Conservation (phyloP, 805 yeast species). For the Ogataea chonburiensis region DNA sequence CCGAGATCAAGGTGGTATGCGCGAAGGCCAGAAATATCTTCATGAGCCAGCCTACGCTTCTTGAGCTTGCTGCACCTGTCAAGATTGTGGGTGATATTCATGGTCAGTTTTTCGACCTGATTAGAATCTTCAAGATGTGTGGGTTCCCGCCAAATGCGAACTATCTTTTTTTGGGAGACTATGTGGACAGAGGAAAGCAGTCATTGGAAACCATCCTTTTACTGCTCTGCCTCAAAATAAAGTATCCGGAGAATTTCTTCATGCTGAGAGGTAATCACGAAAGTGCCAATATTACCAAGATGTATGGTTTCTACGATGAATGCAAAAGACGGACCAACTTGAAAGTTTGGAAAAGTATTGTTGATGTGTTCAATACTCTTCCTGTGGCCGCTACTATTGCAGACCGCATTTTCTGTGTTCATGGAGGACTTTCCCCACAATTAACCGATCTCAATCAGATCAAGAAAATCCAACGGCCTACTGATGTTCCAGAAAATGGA, state of each 20-base stretch:
- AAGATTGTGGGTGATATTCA: slow-evolving; percentile 84
- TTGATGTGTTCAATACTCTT: slow-evolving; percentile 57
- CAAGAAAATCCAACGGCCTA: slow-evolving; percentile 70
- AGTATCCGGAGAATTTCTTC: slow-evolving; percentile 60
- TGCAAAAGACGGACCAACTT: slow-evolving; percentile 51
- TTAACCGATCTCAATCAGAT: slow-evolving; percentile 64
- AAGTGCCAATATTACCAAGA: slow-evolving; percentile 56
- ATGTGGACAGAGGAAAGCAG: slow-evolving; percentile 59
- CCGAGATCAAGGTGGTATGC: slow-evolving; percentile 58
- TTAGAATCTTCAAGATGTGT: slow-evolving; percentile 54
- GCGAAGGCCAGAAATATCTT: slow-evolving; percentile 59
- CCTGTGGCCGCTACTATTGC: slow-evolving; percentile 64
- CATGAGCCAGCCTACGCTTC: slow-evolving; percentile 60
- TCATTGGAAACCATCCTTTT: slow-evolving; percentile 55
- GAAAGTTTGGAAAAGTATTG: slow-evolving; percentile 50
- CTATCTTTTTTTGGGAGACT: slow-evolving; percentile 57
- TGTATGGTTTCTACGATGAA: slow-evolving; percentile 61
- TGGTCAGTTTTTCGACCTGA: slow-evolving; percentile 58
- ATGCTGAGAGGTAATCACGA: slow-evolving; percentile 62
- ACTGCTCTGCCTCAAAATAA: slow-evolving; percentile 52
- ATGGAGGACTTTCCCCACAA: slow-evolving; percentile 77
- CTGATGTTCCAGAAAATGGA: slow-evolving; percentile 82
- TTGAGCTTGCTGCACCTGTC: slow-evolving; percentile 72
- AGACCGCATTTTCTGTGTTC: slow-evolving; percentile 57
- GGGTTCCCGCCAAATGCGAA: slow-evolving; percentile 60